Evolutionary conservation across 768 basidiomycete species (phyloP).

Genomic region (Galerina sulciceps): DNA sequence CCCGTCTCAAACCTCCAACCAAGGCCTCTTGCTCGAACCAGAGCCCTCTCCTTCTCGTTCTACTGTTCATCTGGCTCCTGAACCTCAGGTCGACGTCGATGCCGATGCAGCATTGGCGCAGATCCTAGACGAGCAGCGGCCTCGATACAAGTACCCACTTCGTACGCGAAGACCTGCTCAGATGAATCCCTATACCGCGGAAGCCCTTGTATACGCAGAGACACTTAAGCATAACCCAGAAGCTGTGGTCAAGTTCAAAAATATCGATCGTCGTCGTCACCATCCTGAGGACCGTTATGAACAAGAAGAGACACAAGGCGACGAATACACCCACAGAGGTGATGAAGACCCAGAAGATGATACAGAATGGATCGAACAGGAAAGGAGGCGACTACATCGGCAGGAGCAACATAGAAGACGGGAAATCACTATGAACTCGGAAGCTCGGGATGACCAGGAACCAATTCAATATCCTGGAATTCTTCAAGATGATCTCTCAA

Average conservation of each 20-base stretch:
- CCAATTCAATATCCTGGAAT: slow-evolving; percentile 36
- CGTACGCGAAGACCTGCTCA: slow-evolving; percentile 60
- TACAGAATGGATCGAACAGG: slow-evolving; percentile 19
- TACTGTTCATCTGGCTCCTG: background rate
- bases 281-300: slow-evolving; percentile 33
- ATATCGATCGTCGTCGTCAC: slow-evolving; percentile 32
- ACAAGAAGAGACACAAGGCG: slow-evolving; percentile 32
- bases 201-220: slow-evolving; percentile 54
- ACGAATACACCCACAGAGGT: slow-evolving; percentile 15
- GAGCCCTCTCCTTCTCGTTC: background rate
- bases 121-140: background rate
- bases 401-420: slow-evolving; percentile 1
- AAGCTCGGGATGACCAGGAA: slow-evolving; percentile 5
- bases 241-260: slow-evolving; percentile 61
- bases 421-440: background rate
- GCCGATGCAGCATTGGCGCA: background rate
- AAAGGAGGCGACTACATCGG: slow-evolving; percentile 7
- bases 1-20: background rate
- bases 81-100: background rate
- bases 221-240: slow-evolving; percentile 62
- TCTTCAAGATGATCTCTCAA: slow-evolving; percentile 38
- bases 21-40: background rate
- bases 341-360: slow-evolving; percentile 21
- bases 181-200: slow-evolving; percentile 63
- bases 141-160: slow-evolving; percentile 51